Base-by-base conservation (phyloP, 2,329 filamentous ascomycete genomes). In the Talaromyces sp. region DNA sequence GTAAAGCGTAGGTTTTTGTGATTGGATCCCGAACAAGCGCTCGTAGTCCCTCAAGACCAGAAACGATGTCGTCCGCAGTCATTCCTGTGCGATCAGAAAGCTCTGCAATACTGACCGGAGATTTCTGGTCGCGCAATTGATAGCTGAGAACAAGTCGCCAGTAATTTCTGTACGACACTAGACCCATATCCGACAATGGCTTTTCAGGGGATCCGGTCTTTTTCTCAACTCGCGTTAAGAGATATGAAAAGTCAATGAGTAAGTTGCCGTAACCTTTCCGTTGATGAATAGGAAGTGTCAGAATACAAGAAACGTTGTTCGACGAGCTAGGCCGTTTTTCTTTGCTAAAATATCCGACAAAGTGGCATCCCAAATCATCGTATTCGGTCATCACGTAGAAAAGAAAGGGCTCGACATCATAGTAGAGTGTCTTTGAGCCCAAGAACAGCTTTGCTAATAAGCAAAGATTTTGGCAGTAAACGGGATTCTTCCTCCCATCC, bases 341-440 rank as follows among this genome's bases (percentile, higher is more conserved):
- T 77, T 99, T 99, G 60, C 95, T 98, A 78, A 99, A 99, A 75
- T 97, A 99, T n/a, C 95, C 95, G n/a, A 99, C 91, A 59, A 99
- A 86, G 74, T 98, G 95, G 72, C 90, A 95, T 15, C 95, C 95
- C 71, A 93, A 89, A 59, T 96, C 92, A 69, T 93, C 91, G 70
- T 91, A 88, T 47, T 89, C 90, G 31, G 92, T 92, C 94, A 99
- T 97, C 77, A 97, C 94, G 79, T 99, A 99, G 82, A 99, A 99
- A 41, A 99, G 81, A 75, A 99, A 99, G 0, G 95, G 95, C 69
- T 99, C 95, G n/a, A 99, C 95, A 72, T 99, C 95, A 81, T 99
- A 99, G 82, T 97, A 99, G 8, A 99, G 87, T 5, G 95, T 98
- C 79, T 99, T 99, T 77, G 97, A 96, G 70, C 96, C 95, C 43